A percentile compares a stretch with the other conserved stretches of the same genome.
phyloP scores from a whole-genome alignment of 2,329 filamentous ascomycete genomes.

The Podosphaera fusca region DNA sequence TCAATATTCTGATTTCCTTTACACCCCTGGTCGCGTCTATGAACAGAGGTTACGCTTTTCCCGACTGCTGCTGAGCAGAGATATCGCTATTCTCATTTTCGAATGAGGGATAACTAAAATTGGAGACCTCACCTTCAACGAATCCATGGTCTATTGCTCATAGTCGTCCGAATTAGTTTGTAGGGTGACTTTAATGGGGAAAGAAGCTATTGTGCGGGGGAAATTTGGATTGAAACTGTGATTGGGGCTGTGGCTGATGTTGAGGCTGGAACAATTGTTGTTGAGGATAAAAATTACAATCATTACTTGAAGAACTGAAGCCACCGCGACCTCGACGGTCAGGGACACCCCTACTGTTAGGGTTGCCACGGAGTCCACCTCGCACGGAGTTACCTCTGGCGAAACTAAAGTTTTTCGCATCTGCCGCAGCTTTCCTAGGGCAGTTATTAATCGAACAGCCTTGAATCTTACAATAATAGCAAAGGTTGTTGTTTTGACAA shows the following conservation, averaged over 20 bases:
- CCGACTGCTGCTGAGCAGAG: too few relatives aligned
- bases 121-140: too few relatives aligned
- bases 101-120: too few relatives aligned
- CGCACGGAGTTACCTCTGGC: background rate
- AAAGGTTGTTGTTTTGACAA: background rate
- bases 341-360: too few relatives aligned
- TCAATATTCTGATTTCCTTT: too few relatives aligned
- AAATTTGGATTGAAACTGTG: background rate
- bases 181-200: background rate
- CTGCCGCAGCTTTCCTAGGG: background rate
- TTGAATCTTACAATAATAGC: background rate
- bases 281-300: conserved; percentile 27
- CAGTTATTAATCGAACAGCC: background rate
- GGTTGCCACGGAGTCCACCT: too few relatives aligned
- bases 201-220: background rate
- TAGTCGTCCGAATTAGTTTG: background rate
- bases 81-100: too few relatives aligned
- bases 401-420: background rate
- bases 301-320: conserved; percentile 1
- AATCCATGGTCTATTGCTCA: too few relatives aligned
- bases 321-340: too few relatives aligned
- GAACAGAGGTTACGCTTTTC: too few relatives aligned
- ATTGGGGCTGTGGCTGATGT: conserved; percentile 5
- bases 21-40: too few relatives aligned
- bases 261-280: conserved; percentile 20